Base-by-base conservation (phyloP, 2,329 filamentous ascomycete species). In the Epichloe glyceriae region DNA sequence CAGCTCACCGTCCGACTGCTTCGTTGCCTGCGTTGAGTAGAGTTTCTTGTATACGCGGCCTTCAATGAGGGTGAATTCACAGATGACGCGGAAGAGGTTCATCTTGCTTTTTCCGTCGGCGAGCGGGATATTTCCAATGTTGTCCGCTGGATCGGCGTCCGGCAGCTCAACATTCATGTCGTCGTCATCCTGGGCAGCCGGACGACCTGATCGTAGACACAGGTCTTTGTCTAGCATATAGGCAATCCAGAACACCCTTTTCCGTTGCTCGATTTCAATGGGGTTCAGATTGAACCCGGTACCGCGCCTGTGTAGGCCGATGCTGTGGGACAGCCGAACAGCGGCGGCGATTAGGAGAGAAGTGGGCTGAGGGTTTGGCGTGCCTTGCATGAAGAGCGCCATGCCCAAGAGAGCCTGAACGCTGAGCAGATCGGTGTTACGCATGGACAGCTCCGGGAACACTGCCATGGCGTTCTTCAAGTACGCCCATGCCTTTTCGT, bases 401-500 rank as follows among this genome's bases (percentile, higher is more conserved):
- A 97, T 95, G 53, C 90, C 93, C 26, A 97, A 73, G 45, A 98
- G 73, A 14, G 90, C 93, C 67, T 98, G 93, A 2, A 98, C 90
- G 61, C 90, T 96, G 39, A 97, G 73, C 19, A 98, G 74, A 68
- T 98, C 93, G 7, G 90, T 95, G 63, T 96, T 97, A 42, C 90
- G 85, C 85, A 98, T 91, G 1, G 89, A 90, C 52, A 98, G 72
- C 66, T 98, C 93, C 0, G 89, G 83, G 63, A 95, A 85, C 42
- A 95, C 88, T 17, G 86, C 88, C 80, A 97, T 86, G 15, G 91
- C 90, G 63, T 98, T 98, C 72, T 98, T 97, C 60, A 98, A 72
- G 64, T 96, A 94, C 2, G 83, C 85, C 90, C 93, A 97, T 0
- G 90, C 90, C 64, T 94, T 94, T 49, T 90, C 83, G 58, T 97